phyloP scores from a whole-genome alignment of 208 protist species.

The Leishmania mexicana region DNA sequence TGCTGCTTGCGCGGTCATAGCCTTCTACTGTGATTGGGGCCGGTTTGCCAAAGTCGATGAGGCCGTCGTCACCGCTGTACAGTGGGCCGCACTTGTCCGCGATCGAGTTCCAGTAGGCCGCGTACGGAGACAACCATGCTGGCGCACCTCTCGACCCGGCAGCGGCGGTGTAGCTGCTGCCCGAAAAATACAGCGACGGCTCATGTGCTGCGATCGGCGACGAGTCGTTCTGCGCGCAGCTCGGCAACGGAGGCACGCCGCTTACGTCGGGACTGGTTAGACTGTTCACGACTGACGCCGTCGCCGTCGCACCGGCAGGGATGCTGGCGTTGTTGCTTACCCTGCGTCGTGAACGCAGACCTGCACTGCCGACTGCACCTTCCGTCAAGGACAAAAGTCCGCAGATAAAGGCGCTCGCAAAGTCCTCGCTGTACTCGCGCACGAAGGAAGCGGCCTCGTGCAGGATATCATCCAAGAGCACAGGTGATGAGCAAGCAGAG shows the following conservation, averaged over 20 bases:
- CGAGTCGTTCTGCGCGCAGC: neutral
- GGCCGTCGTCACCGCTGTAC: neutral
- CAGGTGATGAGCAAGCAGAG: neutral
- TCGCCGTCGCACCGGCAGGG: neutral
- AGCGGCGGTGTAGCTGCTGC: neutral
- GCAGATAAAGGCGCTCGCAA: slow-evolving; percentile 51
- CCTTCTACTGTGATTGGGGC: neutral
- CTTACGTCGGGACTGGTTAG: slow-evolving; percentile 1
- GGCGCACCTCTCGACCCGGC: neutral
- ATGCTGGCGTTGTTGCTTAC: neutral
- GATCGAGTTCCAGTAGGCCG: slow-evolving; percentile 19
- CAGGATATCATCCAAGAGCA: slow-evolving; percentile 10
- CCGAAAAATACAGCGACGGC: neutral
- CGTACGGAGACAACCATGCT: slow-evolving; percentile 27
- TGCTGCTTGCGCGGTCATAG: neutral
- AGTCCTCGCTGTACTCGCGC: slow-evolving; percentile 48
- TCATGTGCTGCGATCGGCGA: slow-evolving; percentile 1
- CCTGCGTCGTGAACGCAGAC: neutral
- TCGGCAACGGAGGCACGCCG: neutral
- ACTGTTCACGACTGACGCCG: neutral
- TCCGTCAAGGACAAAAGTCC: slow-evolving; percentile 45
- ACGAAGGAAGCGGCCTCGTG: slow-evolving; percentile 19
- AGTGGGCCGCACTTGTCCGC: neutral
- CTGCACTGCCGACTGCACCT: neutral
- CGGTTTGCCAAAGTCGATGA: slow-evolving; percentile 12